Evolutionary conservation across 2,329 filamentous ascomycete species (phyloP).

Genomic region (Scolecobasidium constrictum): DNA sequence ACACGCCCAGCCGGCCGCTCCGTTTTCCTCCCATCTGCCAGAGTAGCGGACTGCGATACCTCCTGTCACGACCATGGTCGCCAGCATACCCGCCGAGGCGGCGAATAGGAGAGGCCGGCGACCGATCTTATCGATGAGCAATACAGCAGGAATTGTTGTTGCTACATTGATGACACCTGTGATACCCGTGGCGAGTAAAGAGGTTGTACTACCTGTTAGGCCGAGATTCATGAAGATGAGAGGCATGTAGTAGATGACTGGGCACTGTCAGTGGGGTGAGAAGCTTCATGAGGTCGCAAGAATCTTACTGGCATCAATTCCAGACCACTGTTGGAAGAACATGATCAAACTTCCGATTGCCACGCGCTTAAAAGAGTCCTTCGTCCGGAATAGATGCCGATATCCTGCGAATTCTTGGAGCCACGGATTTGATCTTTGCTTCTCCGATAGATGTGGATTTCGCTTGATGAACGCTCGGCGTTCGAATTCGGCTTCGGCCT

Average conservation of each 20-base stretch:
- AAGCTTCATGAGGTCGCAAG: too few relatives aligned
- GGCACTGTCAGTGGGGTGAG: too few relatives aligned
- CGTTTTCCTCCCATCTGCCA: conserved; percentile 40
- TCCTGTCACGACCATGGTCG: conserved; percentile 48
- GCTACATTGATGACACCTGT: conserved; percentile 54
- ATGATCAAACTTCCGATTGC: conserved; percentile 44
- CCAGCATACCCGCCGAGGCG: conserved; percentile 48
- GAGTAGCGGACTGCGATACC: conserved; percentile 50
- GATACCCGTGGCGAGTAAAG: conserved; percentile 49
- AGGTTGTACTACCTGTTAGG: conserved; percentile 25
- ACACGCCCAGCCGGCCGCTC: conserved; percentile 43
- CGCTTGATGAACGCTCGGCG: conserved; percentile 56
- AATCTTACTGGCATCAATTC: background rate
- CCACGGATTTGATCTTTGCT: conserved; percentile 43
- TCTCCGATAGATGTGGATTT: conserved; percentile 53
- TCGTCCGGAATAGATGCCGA: conserved; percentile 51
- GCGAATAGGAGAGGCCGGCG: conserved; percentile 45
- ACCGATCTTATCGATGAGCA: conserved; percentile 49
- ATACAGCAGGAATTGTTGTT: conserved; percentile 48
- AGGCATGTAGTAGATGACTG: background rate
- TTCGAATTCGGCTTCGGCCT: conserved; percentile 69
- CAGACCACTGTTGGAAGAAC: conserved; percentile 42
- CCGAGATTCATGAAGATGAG: background rate
- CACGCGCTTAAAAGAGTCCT: conserved; percentile 56
- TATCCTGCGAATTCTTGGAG: conserved; percentile 56